Base-by-base conservation (phyloP, 805 yeast genomes). In the Sugiyamaella qingdaonensis region DNA sequence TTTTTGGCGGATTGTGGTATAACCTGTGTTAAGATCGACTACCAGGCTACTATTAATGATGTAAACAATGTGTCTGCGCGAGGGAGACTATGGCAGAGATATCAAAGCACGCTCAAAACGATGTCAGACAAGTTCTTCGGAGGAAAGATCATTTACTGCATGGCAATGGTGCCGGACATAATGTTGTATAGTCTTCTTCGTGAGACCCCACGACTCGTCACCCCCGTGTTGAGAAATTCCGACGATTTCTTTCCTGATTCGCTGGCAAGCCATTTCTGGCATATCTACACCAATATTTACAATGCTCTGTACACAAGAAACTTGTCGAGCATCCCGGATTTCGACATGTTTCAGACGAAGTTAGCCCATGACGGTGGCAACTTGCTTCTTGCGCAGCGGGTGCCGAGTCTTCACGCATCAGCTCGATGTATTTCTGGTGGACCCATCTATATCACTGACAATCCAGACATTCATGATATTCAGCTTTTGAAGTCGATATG, bases 171-270 rank as follows among this genome's bases (percentile, higher is more conserved):
- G 21, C 64, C 56, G 49, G 57, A 58, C 52, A 58, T 58, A 37
- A 53, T 57, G 56, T 21, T 49, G 5, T 52, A 54, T 29, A 21
- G 59, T 14, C 48, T 57, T 10, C 37, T 29, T 7, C 37, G 32
- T 19, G 53, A 32, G 10, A 24, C 41, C 14, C 14, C 31, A 14
- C n/a, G 10, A 10, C 21, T 24, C 3, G 24, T 62, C 4, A 57
- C 51, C n/a, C 63, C 68, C 2, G 58, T 59, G 10, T 48, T 66
- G 16, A 55, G 69, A 13, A 64, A 60, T 34, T 64, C 69, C 7
- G 68, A 66, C 36, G 69, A 65, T 44, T 65, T 64, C 45, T 65
- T 64, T 57, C 69, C 69, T 11, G 54, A 62, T 24, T 55, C 58
- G 41, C 53, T 55, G 10, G 46, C 55, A 2, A 60, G 65, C 32